Percentiles rank a stretch among this genome's conserved stretches.
Evolutionary conservation across 1,139 yeast species (phyloP).

Genomic region (Cylindricascospora bacillispora): DNA sequence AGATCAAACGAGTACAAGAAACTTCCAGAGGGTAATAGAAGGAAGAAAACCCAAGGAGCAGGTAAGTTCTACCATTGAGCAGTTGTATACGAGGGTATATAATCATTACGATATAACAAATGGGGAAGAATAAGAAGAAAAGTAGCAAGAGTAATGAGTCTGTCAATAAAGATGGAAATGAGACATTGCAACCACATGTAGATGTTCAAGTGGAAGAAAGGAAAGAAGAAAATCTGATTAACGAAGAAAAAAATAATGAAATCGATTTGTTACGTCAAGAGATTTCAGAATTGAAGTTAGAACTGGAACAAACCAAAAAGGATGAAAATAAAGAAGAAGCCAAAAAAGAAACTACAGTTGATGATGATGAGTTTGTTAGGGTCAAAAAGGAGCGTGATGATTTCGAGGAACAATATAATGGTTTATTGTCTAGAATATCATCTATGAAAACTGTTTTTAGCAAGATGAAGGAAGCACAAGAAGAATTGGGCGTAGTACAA

Average conservation of each 20-base stretch:
- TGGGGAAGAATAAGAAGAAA: conserved; percentile 24
- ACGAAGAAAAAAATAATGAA: neutral
- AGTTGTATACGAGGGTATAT: no score
- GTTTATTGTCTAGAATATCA: conserved; percentile 59
- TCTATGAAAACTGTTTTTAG: conserved; percentile 68
- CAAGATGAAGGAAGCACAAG: conserved; percentile 65
- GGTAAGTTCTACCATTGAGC: no score
- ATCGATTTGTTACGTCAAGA: neutral
- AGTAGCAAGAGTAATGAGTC: conserved; percentile 1
- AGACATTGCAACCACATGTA: conserved; percentile 1
- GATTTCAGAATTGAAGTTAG: neutral
- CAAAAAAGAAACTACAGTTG: conserved; percentile 4
- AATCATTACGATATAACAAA: no score
- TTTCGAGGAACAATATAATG: conserved; percentile 59
- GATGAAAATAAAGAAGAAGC: conserved; percentile 1
- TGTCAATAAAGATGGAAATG: conserved; percentile 6
- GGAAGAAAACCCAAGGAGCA: no score
- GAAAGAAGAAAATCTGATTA: neutral
- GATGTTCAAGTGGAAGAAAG: neutral
- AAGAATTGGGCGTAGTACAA: conserved; percentile 50
- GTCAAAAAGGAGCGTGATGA: conserved; percentile 50
- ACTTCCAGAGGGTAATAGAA: no score
- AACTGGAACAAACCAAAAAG: neutral
- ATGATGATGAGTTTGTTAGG: conserved; percentile 29
- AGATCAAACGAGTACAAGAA: no score